A percentile compares a stretch with the other conserved stretches of the same genome.
Evolutionary conservation across 441 rosid genomes (phyloP).

Genomic region (Gossypium schwendimanii): DNA sequence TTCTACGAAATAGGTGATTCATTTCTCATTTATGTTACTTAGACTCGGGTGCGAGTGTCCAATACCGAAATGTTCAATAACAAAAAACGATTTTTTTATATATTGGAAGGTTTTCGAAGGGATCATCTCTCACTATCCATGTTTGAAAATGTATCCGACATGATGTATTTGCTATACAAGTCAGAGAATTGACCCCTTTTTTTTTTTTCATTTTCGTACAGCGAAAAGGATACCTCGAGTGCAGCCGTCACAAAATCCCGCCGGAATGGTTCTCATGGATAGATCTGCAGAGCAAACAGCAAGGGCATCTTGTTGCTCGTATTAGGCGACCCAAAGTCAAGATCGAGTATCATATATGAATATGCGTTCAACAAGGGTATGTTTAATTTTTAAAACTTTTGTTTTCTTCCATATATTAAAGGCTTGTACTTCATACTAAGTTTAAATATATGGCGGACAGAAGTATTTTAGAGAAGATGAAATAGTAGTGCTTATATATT

Average conservation of each 20-base stretch:
- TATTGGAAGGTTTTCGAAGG: no score
- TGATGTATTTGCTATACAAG: no score
- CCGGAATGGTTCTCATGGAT: slow-evolving; percentile 86
- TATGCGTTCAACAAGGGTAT: not conserved
- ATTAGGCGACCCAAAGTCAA: slow-evolving; percentile 9
- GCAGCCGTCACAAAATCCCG: slow-evolving; percentile 73
- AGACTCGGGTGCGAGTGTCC: not conserved
- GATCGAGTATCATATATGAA: not conserved
- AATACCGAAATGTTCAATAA: no score
- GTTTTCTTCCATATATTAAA: not conserved
- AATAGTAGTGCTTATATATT: not conserved
- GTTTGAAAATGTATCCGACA: no score
- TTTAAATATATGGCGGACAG: not conserved
- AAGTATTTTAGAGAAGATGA: not conserved
- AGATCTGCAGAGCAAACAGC: slow-evolving; percentile 63
- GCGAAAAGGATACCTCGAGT: slow-evolving; percentile 62
- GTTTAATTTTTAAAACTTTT: not conserved
- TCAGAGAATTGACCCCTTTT: no score
- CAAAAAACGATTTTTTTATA: no score
- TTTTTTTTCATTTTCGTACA: no score
- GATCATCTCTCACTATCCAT: no score
- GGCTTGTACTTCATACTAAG: not conserved
- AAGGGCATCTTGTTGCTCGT: slow-evolving; percentile 68
- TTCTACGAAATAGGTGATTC: slow-evolving; percentile 86
- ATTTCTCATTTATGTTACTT: no score